phyloP scores from a whole-genome alignment of 495 filamentous ascomycete species.

The Rostrohypoxylon terebratum region DNA sequence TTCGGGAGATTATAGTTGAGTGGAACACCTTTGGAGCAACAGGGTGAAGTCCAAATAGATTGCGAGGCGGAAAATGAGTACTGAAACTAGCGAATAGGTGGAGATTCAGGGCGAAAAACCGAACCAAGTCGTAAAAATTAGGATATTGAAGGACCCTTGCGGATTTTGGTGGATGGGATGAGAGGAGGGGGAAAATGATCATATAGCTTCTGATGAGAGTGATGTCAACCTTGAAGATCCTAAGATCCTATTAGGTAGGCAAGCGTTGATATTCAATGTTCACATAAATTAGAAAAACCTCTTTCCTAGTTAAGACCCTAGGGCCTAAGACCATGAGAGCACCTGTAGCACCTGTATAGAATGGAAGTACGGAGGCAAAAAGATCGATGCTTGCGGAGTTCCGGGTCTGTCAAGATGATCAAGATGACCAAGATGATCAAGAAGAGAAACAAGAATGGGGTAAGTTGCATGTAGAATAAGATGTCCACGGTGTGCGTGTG shows the following conservation, averaged over 20 bases:
- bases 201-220: not conserved
- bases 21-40: not conserved
- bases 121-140: too few relatives aligned
- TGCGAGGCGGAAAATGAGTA: too few relatives aligned
- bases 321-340: too few relatives aligned
- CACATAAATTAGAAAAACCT: not conserved
- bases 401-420: too few relatives aligned
- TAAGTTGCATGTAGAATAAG: not conserved
- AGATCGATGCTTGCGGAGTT: too few relatives aligned
- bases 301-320: too few relatives aligned
- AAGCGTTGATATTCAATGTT: conserved; percentile 2
- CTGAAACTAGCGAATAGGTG: too few relatives aligned
- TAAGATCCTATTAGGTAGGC: not conserved
- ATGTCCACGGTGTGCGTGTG: too few relatives aligned
- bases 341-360: too few relatives aligned
- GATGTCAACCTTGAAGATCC: not conserved
- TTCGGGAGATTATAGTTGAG: not conserved
- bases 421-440: too few relatives aligned
- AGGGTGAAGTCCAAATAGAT: not conserved
- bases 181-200: not conserved
- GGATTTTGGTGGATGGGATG: not conserved
- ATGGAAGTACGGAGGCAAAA: not conserved
- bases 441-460: not conserved
- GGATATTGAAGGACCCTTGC: not conserved
- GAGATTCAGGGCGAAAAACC: too few relatives aligned